Conservation (phyloP, 2,329 filamentous ascomycete genomes). For the Aplosporella prunicola region DNA sequence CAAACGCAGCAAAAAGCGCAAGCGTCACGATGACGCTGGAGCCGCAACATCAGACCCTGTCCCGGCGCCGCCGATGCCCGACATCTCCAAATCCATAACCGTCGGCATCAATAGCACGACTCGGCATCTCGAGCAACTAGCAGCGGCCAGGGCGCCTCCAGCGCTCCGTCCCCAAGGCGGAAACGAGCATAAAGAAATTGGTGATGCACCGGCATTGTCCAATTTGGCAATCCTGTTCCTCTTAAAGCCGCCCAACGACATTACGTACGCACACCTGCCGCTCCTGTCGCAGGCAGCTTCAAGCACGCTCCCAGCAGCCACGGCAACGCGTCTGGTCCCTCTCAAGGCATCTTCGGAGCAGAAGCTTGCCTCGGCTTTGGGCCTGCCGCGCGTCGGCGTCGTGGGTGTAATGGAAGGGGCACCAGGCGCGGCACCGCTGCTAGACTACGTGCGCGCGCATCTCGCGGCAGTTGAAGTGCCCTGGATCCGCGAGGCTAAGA, state of each 20-base stretch:
- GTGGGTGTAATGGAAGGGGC: constrained; percentile 50
- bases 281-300: constrained; percentile 43
- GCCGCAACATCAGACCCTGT: constrained; percentile 9
- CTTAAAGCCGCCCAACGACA: constrained; percentile 16
- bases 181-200: background rate
- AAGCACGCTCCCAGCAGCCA: constrained; percentile 4
- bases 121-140: constrained; percentile 44
- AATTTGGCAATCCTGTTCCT: constrained; percentile 12
- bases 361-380: constrained; percentile 47
- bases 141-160: background rate
- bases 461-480: constrained; percentile 44
- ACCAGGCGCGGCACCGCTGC: constrained; percentile 47
- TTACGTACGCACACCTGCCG: constrained; percentile 52
- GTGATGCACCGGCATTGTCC: background rate
- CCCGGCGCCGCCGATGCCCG: constrained; percentile 32
- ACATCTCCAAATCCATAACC: constrained; percentile 49
- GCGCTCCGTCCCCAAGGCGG: background rate
- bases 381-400: constrained; percentile 55
- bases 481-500: constrained; percentile 46
- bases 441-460: constrained; percentile 45
- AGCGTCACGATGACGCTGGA: constrained; percentile 28
- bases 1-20: constrained; percentile 47
- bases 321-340: constrained; percentile 49
- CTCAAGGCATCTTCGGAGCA: constrained; percentile 53
- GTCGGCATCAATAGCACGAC: constrained; percentile 58